Conservation (phyloP, 495 filamentous ascomycete genomes). For the Aspergillus biplanus region DNA sequence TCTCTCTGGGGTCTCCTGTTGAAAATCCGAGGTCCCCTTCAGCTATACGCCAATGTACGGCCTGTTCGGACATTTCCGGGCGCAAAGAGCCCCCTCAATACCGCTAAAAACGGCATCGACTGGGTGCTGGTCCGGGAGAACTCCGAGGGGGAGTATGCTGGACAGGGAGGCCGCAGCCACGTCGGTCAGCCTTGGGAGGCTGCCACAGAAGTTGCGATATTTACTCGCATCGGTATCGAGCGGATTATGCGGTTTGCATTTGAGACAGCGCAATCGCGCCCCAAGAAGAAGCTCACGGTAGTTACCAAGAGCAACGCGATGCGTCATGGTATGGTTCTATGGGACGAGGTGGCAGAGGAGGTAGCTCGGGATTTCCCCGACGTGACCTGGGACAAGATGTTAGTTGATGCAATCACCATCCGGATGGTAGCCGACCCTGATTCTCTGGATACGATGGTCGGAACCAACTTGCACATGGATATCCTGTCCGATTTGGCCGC, state of each 20-base stretch:
- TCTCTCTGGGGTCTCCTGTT: slow-evolving; percentile 59
- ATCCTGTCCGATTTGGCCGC: slow-evolving; percentile 62
- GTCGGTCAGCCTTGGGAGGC: slow-evolving; percentile 52
- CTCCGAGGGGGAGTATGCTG: slow-evolving; percentile 60
- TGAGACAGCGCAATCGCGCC: slow-evolving; percentile 50
- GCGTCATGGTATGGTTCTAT: slow-evolving; percentile 60
- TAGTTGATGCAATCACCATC: slow-evolving; percentile 62
- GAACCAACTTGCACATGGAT: slow-evolving; percentile 61
- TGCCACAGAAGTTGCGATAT: slow-evolving; percentile 59
- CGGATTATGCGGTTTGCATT: slow-evolving; percentile 61
- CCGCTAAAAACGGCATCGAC: slow-evolving; percentile 46
- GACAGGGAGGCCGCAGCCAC: slow-evolving; percentile 58
- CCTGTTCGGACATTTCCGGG: slow-evolving; percentile 54
- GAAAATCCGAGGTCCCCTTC: slow-evolving; percentile 56
- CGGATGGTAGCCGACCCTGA: slow-evolving; percentile 57
- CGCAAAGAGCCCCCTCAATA: slow-evolving; percentile 51
- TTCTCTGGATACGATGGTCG: slow-evolving; percentile 60
- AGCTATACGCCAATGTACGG: slow-evolving; percentile 60
- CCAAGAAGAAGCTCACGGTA: slow-evolving; percentile 53
- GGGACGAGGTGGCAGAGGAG: slow-evolving; percentile 54
- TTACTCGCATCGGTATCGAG: slow-evolving; percentile 57
- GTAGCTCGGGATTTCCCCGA: slow-evolving; percentile 55
- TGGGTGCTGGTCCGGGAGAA: slow-evolving; percentile 63
- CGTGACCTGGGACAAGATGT: slow-evolving; percentile 59
- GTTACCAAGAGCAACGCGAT: slow-evolving; percentile 65